These are phyloP conservation scores for Tetracladium maxilliforme DNA, from an alignment of 2,329 filamentous ascomycete genomes.

Conservation along the genomic window DNA sequence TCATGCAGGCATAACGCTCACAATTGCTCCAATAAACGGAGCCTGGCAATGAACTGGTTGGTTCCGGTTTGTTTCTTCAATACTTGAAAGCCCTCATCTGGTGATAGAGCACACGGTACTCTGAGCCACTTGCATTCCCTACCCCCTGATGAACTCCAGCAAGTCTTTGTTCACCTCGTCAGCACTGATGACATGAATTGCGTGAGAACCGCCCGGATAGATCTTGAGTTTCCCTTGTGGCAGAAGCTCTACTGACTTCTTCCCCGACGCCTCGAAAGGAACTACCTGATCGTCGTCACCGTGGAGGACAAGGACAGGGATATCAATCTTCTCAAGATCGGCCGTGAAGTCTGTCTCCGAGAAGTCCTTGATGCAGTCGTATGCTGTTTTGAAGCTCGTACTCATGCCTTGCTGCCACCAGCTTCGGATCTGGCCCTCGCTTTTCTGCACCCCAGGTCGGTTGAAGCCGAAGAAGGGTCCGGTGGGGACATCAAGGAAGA, in stretches of 20 bases:
- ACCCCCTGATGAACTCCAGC: constrained; percentile 16
- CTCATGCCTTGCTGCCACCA: constrained; percentile 25
- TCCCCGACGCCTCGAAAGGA: constrained; percentile 15
- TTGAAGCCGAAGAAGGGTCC: constrained; percentile 21
- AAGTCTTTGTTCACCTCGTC: constrained; percentile 21
- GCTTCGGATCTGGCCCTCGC: constrained; percentile 20
- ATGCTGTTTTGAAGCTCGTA: constrained; percentile 19
- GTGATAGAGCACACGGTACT: no score
- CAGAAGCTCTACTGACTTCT: constrained; percentile 17
- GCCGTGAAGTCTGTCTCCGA: constrained; percentile 24
- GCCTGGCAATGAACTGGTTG: no score
- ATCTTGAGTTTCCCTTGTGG: constrained; percentile 20
- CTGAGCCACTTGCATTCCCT: no score
- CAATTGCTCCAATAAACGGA: no score
- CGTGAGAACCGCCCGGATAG: constrained; percentile 21
- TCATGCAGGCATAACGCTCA: no score
- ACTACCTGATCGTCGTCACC: constrained; percentile 25
- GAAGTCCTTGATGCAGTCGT: constrained; percentile 23
- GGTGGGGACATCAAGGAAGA: constrained; percentile 18
- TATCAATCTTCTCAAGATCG: constrained; percentile 20
- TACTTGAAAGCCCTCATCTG: no score
- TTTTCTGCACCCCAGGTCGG: constrained; percentile 11
- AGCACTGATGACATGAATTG: constrained; percentile 18
- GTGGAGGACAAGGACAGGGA: constrained; percentile 22
- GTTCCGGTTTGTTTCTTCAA: no score